Evolutionary conservation across 306 rosid species (phyloP), one percentile per base, ranked within the genome.

Genomic region (Phaseolus lunatus): DNA sequence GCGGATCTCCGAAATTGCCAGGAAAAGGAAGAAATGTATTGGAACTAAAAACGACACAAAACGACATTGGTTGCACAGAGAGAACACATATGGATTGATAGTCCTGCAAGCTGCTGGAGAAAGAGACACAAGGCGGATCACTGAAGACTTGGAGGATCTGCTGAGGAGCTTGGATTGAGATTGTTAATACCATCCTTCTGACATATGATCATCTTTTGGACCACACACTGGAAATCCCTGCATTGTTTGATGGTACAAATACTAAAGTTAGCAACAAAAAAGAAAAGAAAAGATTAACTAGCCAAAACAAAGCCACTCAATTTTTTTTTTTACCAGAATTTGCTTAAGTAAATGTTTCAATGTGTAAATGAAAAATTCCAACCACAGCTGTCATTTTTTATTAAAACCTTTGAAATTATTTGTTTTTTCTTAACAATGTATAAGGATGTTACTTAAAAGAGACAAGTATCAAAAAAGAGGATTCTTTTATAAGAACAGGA

Each of bases 141-240:
- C 47, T 76, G 80, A 48, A 63, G 2, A 69, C 48, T 76, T 71
- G 72, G 41, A 65, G 84, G 81, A 71, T 57, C 75, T 39, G 73
- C 81, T 52, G 78, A 68, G 26, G 85, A 76, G 80, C 78, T 53
- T 53, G 89, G 80, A 68, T 50, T 87, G 80, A 58, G 61, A 19
- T 52, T 75, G 84, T 82, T 26, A 23, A 73, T n/a, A 22, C 81
- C 96, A 43, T 86, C 87, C 75, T 80, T 82, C 3, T 89, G 90
- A 76, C 86, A 76, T 72, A 90, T 77, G 49, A 85, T 70, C 78
- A 90, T 78, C 85, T 70, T 87, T 54, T 72, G 85, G 31, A 80
- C 96, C 78, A 43, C 72, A 43, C 80, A 61, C 75, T 54, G 81
- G 78, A 90, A 90, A 72, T 79, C 84, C 61, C 96, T 90, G 89